Conservation (phyloP, 1,284 basidiomycete species). For the Fomitopsis schrenkii region DNA sequence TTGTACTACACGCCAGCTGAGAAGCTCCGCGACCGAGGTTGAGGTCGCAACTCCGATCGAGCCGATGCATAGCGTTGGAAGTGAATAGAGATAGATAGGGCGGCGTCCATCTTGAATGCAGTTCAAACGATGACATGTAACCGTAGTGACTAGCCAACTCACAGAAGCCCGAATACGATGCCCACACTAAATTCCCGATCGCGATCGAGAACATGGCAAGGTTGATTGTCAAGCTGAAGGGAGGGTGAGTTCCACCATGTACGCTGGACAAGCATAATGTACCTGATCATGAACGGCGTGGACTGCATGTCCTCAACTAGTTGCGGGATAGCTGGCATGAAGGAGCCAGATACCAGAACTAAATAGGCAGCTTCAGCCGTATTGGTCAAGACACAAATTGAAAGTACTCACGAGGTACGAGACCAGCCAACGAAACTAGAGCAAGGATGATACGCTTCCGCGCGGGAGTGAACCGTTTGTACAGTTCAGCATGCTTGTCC, state of each 20-base stretch:
- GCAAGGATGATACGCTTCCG: slow-evolving; percentile 44
- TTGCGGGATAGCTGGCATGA: slow-evolving; percentile 63
- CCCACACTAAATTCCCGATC: slow-evolving; percentile 45
- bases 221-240: slow-evolving; percentile 37
- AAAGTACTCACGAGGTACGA: slow-evolving; percentile 41
- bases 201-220: slow-evolving; percentile 40
- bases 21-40: slow-evolving; percentile 41
- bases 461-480: slow-evolving; percentile 43
- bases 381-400: background rate
- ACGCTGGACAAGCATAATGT: slow-evolving; percentile 15
- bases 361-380: background rate
- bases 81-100: slow-evolving; percentile 53
- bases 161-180: slow-evolving; percentile 50
- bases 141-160: slow-evolving; percentile 16
- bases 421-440: slow-evolving; percentile 43
- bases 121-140: no score
- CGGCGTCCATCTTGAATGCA: slow-evolving; percentile 50
- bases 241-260: slow-evolving; percentile 5
- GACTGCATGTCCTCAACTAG: slow-evolving; percentile 57
- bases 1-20: slow-evolving; percentile 61
- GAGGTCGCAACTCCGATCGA: slow-evolving; percentile 56
- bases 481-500: slow-evolving; percentile 25
- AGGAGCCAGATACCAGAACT: slow-evolving; percentile 66
- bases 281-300: slow-evolving; percentile 50
- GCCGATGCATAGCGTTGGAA: slow-evolving; percentile 57